phyloP scores from a whole-genome alignment of 202 grass and related monocot genomes.

The Panicum hallii region DNA sequence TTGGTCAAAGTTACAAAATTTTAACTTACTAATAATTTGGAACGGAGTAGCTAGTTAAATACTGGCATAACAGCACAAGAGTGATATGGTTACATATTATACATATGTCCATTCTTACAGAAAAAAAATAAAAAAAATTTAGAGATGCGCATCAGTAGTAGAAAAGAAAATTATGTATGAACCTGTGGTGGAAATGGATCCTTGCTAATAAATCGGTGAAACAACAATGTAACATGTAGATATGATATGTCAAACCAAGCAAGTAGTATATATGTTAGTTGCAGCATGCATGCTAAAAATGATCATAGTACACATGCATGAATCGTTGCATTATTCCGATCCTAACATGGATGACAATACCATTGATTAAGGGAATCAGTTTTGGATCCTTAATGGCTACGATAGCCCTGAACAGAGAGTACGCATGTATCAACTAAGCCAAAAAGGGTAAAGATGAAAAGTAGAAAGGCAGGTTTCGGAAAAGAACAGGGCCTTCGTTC shows the following conservation, averaged over 20 bases:
- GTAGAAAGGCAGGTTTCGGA: not conserved
- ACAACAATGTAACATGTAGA: not conserved
- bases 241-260: not conserved
- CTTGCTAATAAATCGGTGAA: not conserved
- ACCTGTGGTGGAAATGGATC: not conserved
- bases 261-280: no score
- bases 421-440: not conserved
- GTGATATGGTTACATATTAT: no score
- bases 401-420: not conserved
- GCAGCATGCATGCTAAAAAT: no score
- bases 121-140: no score
- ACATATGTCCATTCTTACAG: no score
- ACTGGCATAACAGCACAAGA: no score
- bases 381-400: not conserved
- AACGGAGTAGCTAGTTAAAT: no score
- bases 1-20: no score
- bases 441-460: slow-evolving; percentile 11
- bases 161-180: not conserved
- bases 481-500: not conserved
- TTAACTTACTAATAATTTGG: no score
- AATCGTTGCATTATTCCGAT: no score
- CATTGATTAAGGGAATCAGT: not conserved
- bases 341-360: no score
- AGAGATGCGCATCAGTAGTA: not conserved
- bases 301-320: no score